Evolutionary conservation across 768 basidiomycete species (phyloP), one percentile per base, ranked within the genome.

Genomic region (Lentinula aciculospora): DNA sequence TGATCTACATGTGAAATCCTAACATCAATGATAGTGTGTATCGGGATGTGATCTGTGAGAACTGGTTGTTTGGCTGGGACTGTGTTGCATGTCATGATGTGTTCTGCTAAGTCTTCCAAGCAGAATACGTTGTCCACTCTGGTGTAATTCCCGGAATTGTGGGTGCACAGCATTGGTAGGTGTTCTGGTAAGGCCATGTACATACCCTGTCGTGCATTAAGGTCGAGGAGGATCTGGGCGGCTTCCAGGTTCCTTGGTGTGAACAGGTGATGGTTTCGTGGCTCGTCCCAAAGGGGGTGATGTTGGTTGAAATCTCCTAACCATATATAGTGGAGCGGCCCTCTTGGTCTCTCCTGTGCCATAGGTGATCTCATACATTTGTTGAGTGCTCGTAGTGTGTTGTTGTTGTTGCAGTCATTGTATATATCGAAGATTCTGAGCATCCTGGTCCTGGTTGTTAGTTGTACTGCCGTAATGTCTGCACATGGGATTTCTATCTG

Each of bases 81-180:
- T 8, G 39, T 42, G 8, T 17, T 21, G 19, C 39, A 42, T 1
- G 6, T 1, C 1, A 42, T 42, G 39, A 76, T 34, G 0, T 23
- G 7, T 1, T 68, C 60, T 0, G 57, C 28, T 0, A 71, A 42
- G 0, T 57, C 39, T 0, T 46, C 36, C 4, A 70, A 60, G 28
- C 62, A 59, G 59, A 75, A 81, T 0, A 81, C 72, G 53, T 82
- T 81, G 64, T 81, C 77, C 4, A 71, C 68, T 9, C 73, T 49
- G 3, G 74, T 72, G 50, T 64, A 67, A 56, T 74, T 76, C 17
- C 71, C 69, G 0, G 74, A 68, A 1, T 27, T 47, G 0, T 34
- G 47, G 0, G 70, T 62, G 23, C 71, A 36, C 0, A 81, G 66
- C 0, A 74, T 83, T 0, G 76, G 76, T 8, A 42, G 15, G 39